Evolutionary conservation across 139 green algal genomes (phyloP).

Genomic region (Spirogloea muscicola): DNA sequence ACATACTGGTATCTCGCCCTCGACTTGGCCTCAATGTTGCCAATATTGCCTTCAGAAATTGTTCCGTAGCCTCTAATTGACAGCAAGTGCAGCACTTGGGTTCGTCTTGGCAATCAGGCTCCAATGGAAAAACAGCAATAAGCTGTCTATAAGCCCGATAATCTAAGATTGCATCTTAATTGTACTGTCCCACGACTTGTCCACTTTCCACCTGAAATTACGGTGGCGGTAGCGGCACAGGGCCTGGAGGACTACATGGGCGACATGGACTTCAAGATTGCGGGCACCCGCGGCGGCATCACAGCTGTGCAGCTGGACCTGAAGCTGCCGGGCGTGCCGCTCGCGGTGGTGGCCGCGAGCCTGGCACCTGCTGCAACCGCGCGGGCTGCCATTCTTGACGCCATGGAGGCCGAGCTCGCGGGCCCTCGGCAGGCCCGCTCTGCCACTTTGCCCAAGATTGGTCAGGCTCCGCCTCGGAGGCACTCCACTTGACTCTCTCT

Average conservation of each 20-base stretch:
- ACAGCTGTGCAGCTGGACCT: slow-evolving; percentile 97
- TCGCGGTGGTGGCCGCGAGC: slow-evolving; percentile 46
- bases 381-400: slow-evolving; percentile 42
- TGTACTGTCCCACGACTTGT: too few relatives aligned
- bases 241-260: slow-evolving; percentile 91
- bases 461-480: background rate
- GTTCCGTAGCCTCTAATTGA: too few relatives aligned
- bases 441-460: background rate
- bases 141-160: too few relatives aligned
- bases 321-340: slow-evolving; percentile 62
- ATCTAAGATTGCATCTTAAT: too few relatives aligned
- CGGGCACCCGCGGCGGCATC: slow-evolving; percentile 58
- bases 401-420: slow-evolving; percentile 53
- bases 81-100: too few relatives aligned
- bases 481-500: background rate
- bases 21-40: too few relatives aligned
- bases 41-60: too few relatives aligned
- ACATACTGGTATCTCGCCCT: slow-evolving; percentile 93
- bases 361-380: slow-evolving; percentile 42
- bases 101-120: too few relatives aligned
- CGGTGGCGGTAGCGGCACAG: too few relatives aligned
- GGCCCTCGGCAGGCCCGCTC: background rate
- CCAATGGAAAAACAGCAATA: too few relatives aligned
- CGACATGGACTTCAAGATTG: slow-evolving; percentile 99
- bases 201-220: too few relatives aligned